phyloP scores from a whole-genome alignment of 345 rosid species.

The Pelargonium nanum region DNA sequence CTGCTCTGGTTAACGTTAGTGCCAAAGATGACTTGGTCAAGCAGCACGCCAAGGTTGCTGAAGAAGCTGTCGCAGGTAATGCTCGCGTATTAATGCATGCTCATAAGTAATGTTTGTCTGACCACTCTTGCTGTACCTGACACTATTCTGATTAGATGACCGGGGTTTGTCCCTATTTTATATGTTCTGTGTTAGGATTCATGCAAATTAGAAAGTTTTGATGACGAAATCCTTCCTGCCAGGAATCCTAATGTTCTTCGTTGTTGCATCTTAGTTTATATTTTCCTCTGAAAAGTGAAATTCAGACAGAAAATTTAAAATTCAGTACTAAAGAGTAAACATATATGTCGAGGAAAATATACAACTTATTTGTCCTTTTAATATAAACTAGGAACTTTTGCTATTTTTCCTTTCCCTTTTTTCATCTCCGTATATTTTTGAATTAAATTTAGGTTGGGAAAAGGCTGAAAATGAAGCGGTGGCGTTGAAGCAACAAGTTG shows the following conservation, averaged over 20 bases:
- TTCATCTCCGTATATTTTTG: not conserved
- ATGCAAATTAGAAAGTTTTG: not conserved
- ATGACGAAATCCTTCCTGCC: not conserved
- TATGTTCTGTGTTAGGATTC: too few relatives aligned
- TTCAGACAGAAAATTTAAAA: too few relatives aligned
- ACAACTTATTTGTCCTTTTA: too few relatives aligned
- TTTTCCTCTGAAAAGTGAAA: too few relatives aligned
- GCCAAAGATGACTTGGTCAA: constrained; percentile 85
- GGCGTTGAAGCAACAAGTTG: constrained; percentile 56
- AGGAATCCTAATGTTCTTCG: not conserved
- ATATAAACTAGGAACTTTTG: not conserved
- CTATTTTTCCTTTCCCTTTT: constrained; percentile 1
- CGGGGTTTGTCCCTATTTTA: too few relatives aligned
- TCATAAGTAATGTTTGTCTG: too few relatives aligned
- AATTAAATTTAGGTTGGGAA: constrained; percentile 65
- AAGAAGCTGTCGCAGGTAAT: constrained; percentile 93
- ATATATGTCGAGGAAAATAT: too few relatives aligned
- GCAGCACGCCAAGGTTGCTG: constrained; percentile 90
- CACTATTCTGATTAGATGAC: too few relatives aligned
- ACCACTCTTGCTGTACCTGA: too few relatives aligned
- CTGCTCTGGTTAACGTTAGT: constrained; percentile 67
- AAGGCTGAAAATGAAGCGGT: constrained; percentile 70
- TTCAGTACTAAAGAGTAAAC: too few relatives aligned
- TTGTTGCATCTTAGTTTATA: too few relatives aligned
- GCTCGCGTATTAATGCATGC: too few relatives aligned